phyloP scores from a whole-genome alignment of 352 stramenopile species.

The Blastocystis hominis region DNA sequence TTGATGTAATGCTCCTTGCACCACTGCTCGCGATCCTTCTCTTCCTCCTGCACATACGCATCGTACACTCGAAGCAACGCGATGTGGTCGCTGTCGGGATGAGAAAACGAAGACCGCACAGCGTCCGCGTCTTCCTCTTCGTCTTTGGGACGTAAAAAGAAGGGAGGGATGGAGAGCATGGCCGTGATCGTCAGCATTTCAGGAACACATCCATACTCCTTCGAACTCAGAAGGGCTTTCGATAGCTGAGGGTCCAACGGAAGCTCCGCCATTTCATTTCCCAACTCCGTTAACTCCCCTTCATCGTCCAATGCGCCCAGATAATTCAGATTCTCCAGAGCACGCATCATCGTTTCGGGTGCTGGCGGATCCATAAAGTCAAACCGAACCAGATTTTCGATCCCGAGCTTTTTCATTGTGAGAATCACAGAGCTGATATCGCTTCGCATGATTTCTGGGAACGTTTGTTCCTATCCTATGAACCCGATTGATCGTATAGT shows the following conservation, averaged over 20 bases:
- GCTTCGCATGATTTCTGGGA: constrained; percentile 93
- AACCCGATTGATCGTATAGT: neutral
- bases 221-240: constrained; percentile 87
- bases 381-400: constrained; percentile 95
- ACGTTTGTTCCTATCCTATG: constrained; percentile 79
- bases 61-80: constrained; percentile 93
- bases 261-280: constrained; percentile 85
- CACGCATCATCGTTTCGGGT: constrained; percentile 92
- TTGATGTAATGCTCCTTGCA: constrained; percentile 96
- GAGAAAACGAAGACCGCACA: constrained; percentile 74
- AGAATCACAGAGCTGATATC: constrained; percentile 89
- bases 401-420: constrained; percentile 91
- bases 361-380: constrained; percentile 98
- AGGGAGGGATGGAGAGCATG: constrained; percentile 82
- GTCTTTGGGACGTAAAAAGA: constrained; percentile 90
- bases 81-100: constrained; percentile 78
- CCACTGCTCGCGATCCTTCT: constrained; percentile 78
- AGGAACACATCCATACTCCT: constrained; percentile 76
- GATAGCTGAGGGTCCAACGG: constrained; percentile 91
- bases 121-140: constrained; percentile 88
- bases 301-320: constrained; percentile 93
- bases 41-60: constrained; percentile 83
- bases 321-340: constrained; percentile 94
- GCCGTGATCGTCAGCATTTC: constrained; percentile 86
- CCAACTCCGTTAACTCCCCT: constrained; percentile 82